These are phyloP conservation scores for Rhodomyrtus psidioides DNA, from an alignment of 441 rosid species.

Conservation along the genomic window DNA sequence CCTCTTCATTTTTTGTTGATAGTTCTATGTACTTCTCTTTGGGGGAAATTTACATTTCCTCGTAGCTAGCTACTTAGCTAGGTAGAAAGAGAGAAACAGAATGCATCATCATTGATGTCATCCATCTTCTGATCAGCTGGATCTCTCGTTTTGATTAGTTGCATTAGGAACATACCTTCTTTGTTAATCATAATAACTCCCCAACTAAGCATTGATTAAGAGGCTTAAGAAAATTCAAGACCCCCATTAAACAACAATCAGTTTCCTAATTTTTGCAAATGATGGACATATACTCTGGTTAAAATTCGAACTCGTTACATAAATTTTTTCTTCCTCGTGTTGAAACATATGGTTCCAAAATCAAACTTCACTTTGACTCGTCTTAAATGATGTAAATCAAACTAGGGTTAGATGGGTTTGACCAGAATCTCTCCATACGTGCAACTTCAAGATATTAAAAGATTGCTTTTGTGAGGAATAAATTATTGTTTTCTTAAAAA, in stretches of 20 bases:
- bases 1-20: background rate
- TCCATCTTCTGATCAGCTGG: background rate
- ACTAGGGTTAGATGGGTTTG: background rate
- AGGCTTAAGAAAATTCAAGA: background rate
- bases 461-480: background rate
- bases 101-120: background rate
- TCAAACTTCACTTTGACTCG: background rate
- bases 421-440: background rate
- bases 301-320: background rate
- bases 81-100: background rate
- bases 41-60: background rate
- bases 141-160: background rate
- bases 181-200: background rate
- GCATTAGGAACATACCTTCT: background rate
- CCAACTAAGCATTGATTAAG: background rate
- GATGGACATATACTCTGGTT: background rate
- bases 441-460: background rate
- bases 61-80: background rate
- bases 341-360: background rate
- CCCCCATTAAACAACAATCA: background rate
- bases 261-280: background rate
- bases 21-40: background rate
- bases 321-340: background rate
- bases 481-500: background rate
- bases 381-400: background rate